Percentiles rank a stretch among this genome's conserved stretches.
Evolutionary conservation across 352 stramenopile species (phyloP).

Genomic region (Phytophthora crassamura): DNA sequence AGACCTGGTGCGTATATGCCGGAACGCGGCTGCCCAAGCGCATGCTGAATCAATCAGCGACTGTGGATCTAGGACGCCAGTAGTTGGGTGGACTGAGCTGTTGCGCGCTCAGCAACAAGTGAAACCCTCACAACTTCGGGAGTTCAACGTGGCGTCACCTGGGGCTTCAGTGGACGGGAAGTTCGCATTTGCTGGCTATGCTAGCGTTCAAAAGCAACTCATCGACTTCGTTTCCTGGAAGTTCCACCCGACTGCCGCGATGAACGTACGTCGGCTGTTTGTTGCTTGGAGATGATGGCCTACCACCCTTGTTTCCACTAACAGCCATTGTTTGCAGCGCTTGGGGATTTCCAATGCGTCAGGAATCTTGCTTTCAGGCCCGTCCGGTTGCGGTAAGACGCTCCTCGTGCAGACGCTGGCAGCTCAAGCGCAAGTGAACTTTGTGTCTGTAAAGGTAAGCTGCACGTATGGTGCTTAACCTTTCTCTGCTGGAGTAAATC

Average conservation of each 20-base stretch:
- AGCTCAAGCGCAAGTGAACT: slow-evolving; percentile 70
- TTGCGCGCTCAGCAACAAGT: slow-evolving; percentile 60
- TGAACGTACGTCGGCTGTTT: slow-evolving; percentile 54
- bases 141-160: slow-evolving; percentile 77
- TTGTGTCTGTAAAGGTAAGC: slow-evolving; percentile 82
- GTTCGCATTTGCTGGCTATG: slow-evolving; percentile 70
- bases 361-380: slow-evolving; percentile 80
- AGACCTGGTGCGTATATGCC: slow-evolving; percentile 75
- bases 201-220: slow-evolving; percentile 60
- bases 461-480: background rate
- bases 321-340: slow-evolving; percentile 40
- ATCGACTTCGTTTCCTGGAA: slow-evolving; percentile 73
- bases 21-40: slow-evolving; percentile 58
- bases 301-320: slow-evolving; percentile 10
- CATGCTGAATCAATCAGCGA: slow-evolving; percentile 17
- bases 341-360: slow-evolving; percentile 72
- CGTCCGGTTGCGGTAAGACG: slow-evolving; percentile 85
- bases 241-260: slow-evolving; percentile 64
- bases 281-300: background rate
- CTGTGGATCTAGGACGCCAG: background rate
- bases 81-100: slow-evolving; percentile 52
- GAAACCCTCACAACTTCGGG: slow-evolving; percentile 75
- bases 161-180: slow-evolving; percentile 23
- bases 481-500: slow-evolving; percentile 5
- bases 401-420: slow-evolving; percentile 75